Conservation (phyloP, 2,329 filamentous ascomycete genomes). For the Aspergillus tanneri region DNA sequence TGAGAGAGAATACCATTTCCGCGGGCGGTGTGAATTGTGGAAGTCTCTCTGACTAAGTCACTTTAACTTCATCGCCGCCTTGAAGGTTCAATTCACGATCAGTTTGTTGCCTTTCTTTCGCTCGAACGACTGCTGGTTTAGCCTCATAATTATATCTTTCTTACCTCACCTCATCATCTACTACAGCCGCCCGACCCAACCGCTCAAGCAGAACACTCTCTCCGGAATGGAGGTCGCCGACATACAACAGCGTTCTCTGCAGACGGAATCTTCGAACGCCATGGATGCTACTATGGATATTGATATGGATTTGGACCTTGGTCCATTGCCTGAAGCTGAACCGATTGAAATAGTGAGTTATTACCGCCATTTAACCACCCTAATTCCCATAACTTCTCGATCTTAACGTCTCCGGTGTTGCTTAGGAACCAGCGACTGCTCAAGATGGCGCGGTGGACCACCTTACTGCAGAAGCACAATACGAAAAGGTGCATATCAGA, state of each 20-base stretch:
- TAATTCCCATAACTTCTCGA: background rate
- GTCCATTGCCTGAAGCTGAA: constrained; percentile 48
- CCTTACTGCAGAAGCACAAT: constrained; percentile 35
- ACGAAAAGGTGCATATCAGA: constrained; percentile 74
- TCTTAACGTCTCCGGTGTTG: constrained; percentile 1
- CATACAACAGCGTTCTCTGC: constrained; percentile 11
- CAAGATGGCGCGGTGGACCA: constrained; percentile 27
- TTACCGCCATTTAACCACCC: background rate
- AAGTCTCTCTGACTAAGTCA: background rate
- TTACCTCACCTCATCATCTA: background rate
- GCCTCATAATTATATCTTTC: background rate
- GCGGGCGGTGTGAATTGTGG: constrained; percentile 1
- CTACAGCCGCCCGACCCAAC: too few species aligned
- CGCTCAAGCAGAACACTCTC: background rate
- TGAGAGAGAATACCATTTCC: background rate
- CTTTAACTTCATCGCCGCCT: too few species aligned
- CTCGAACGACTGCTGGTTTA: background rate
- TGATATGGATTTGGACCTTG: constrained; percentile 67
- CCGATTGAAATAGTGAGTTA: constrained; percentile 33
- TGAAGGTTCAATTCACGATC: constrained; percentile 5
- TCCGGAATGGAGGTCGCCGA: constrained; percentile 12
- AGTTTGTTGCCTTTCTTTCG: background rate
- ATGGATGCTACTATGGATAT: constrained; percentile 60
- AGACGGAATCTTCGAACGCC: constrained; percentile 9
- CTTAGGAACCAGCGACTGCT: constrained; percentile 25